A percentile compares a stretch with the other conserved stretches of the same genome.
These are phyloP conservation scores for Achaetomiella virescens DNA, from an alignment of 495 filamentous ascomycete species.

Conservation along the genomic window DNA sequence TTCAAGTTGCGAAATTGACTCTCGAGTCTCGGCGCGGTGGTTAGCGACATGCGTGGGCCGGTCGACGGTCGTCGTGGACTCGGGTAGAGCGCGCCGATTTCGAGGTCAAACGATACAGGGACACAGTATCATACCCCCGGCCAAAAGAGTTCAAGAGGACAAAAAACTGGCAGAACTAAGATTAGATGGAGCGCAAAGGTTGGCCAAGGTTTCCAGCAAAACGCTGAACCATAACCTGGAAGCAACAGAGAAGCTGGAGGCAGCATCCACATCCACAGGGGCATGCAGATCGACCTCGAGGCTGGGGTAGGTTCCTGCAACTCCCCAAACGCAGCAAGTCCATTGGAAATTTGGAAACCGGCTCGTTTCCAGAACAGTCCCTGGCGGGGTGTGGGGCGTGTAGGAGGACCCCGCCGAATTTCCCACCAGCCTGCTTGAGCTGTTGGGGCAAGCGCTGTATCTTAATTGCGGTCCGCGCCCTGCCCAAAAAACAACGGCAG, in stretches of 20 bases:
- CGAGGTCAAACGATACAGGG: not conserved
- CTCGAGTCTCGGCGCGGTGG: slow-evolving; percentile 3
- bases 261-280: not conserved
- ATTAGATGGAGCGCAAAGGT: not conserved
- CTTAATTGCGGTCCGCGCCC: not conserved
- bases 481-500: not conserved
- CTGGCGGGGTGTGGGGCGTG: slow-evolving; percentile 10
- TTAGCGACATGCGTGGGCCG: slow-evolving; percentile 5
- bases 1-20: slow-evolving; percentile 3
- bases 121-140: no score
- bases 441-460: not conserved
- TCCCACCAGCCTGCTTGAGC: not conserved
- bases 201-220: no score
- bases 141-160: not conserved
- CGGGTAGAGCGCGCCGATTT: not conserved
- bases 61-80: not conserved
- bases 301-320: slow-evolving; percentile 14
- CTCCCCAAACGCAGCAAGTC: slow-evolving; percentile 14
- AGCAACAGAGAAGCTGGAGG: slow-evolving; percentile 12
- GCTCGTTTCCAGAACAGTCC: slow-evolving; percentile 25
- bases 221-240: not conserved
- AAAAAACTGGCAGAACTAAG: not conserved
- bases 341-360: slow-evolving; percentile 8
- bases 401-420: slow-evolving; percentile 5
- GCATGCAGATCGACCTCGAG: slow-evolving; percentile 14